phyloP scores from a whole-genome alignment of 2,329 filamentous ascomycete species.

The Xylaria sp. region DNA sequence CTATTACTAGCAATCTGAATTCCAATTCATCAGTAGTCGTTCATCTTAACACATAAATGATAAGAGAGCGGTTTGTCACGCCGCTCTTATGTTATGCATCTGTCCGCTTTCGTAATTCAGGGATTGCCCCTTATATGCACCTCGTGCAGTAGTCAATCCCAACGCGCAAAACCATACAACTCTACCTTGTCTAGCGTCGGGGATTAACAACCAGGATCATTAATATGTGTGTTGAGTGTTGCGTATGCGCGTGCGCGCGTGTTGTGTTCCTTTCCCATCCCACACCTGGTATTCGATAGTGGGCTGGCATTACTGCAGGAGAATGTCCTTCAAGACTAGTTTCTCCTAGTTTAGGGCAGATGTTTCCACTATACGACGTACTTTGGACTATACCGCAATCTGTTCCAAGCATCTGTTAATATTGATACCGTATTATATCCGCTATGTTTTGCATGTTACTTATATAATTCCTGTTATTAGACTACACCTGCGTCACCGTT shows the following conservation, averaged over 20 bases:
- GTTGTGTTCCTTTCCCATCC: not conserved
- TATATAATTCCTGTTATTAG: not conserved
- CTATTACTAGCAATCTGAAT: not conserved
- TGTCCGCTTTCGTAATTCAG: conserved; percentile 14
- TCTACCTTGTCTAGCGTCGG: conserved; percentile 28
- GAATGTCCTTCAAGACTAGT: conserved; percentile 2
- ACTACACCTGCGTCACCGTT: not conserved
- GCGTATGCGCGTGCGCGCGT: not conserved
- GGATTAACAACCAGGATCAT: conserved; percentile 28
- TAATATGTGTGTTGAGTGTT: not conserved
- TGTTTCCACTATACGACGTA: no score
- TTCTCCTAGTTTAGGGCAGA: not conserved
- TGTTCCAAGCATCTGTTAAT: not conserved
- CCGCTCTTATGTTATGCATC: conserved; percentile 18
- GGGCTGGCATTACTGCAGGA: conserved; percentile 9
- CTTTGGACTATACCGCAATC: not conserved
- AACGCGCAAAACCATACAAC: conserved; percentile 15
- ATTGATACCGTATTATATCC: conserved; percentile 2
- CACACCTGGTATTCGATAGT: conserved; percentile 11
- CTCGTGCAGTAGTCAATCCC: conserved; percentile 34
- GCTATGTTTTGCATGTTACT: conserved; percentile 2
- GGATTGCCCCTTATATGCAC: conserved; percentile 31
- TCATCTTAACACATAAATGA: not conserved
- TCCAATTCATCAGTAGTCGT: not conserved
- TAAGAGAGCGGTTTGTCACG: conserved; percentile 8